Evolutionary conservation across 495 filamentous ascomycete genomes (phyloP).

Genomic region (Podospora bellae-mahoneyi): DNA sequence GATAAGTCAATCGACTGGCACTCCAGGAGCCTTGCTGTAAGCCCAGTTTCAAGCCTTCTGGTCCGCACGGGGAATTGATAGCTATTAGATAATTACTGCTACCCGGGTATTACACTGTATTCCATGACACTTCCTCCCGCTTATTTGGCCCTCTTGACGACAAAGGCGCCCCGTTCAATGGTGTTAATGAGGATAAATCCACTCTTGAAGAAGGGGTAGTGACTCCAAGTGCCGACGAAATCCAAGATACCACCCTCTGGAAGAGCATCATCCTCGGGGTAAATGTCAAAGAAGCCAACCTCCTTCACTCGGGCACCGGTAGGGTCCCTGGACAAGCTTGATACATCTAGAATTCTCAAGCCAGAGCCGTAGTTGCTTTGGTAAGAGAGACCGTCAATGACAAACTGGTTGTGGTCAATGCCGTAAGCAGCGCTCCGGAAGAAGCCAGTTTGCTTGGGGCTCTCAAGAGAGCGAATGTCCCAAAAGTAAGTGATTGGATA

Average conservation of each 20-base stretch:
- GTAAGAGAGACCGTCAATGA: constrained; percentile 45
- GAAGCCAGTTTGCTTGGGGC: constrained; percentile 49
- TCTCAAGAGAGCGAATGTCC: constrained; percentile 48
- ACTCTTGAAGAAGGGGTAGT: constrained; percentile 50
- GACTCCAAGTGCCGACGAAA: constrained; percentile 53
- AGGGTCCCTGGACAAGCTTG: constrained; percentile 38
- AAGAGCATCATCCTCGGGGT: constrained; percentile 53
- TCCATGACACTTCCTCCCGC: neutral
- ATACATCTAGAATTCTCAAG: constrained; percentile 49
- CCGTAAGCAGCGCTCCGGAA: constrained; percentile 40
- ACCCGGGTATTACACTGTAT: neutral
- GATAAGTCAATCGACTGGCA: too few species aligned
- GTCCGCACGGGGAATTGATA: too few species aligned
- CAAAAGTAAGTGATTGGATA: constrained; percentile 52
- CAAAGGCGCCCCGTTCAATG: constrained; percentile 53
- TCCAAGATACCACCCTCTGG: constrained; percentile 37
- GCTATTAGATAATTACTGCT: too few species aligned
- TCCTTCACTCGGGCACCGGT: constrained; percentile 41
- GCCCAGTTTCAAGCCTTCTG: too few species aligned
- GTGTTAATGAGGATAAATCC: constrained; percentile 55
- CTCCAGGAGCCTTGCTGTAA: too few species aligned
- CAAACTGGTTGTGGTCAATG: constrained; percentile 59
- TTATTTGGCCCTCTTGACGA: constrained; percentile 36
- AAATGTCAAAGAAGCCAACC: constrained; percentile 52
- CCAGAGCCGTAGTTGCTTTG: constrained; percentile 55